Conservation (phyloP, 805 yeast species). For the Starmerella powellii region DNA sequence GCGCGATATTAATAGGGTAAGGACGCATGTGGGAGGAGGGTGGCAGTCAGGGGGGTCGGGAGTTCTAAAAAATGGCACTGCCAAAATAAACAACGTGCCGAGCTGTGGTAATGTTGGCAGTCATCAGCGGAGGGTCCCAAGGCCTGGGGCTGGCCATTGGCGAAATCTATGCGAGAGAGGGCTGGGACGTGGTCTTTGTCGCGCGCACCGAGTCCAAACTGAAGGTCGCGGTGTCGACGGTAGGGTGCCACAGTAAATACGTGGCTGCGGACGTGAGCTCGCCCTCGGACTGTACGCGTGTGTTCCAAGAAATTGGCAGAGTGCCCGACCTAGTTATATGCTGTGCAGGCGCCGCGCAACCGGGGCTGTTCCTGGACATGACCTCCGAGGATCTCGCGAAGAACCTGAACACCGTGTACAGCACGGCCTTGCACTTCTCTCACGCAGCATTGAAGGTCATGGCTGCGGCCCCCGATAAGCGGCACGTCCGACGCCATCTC, state of each 20-base stretch:
- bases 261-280: constrained; percentile 54
- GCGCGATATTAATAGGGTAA: too few relatives aligned
- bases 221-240: constrained; percentile 36
- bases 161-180: constrained; percentile 37
- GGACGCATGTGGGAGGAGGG: too few relatives aligned
- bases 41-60: too few relatives aligned
- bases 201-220: constrained; percentile 64
- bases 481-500: constrained; percentile 36
- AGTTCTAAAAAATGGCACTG: too few relatives aligned
- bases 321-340: constrained; percentile 64
- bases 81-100: not conserved
- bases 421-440: constrained; percentile 55
- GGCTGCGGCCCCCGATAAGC: constrained; percentile 24
- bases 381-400: constrained; percentile 43
- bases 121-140: constrained; percentile 90
- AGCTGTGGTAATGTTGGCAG: constrained; percentile 34
- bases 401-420: constrained; percentile 61
- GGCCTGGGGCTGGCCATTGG: constrained; percentile 83
- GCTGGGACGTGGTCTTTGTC: constrained; percentile 59
- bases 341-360: constrained; percentile 80
- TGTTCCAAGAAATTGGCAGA: constrained; percentile 32
- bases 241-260: constrained; percentile 33
- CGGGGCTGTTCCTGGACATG: constrained; percentile 64
- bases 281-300: constrained; percentile 38
- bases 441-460: constrained; percentile 42